Evolutionary conservation across 78 protist genomes (phyloP).

Genomic region (Tieghemostelium lacteum): DNA sequence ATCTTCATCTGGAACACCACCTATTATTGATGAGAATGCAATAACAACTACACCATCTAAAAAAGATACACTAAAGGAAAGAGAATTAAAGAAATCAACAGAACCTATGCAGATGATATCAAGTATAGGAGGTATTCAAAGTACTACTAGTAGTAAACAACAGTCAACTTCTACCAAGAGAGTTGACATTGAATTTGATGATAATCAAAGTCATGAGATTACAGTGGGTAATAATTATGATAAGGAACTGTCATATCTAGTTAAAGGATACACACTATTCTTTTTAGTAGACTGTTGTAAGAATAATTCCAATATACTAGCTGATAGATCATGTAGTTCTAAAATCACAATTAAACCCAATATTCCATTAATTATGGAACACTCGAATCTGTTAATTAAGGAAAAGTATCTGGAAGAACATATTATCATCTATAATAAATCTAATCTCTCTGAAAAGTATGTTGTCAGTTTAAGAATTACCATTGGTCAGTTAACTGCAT

Average conservation of each 20-base stretch:
- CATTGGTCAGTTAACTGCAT: constrained; percentile 61
- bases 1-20: not conserved
- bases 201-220: constrained; percentile 10
- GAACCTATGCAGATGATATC: constrained; percentile 1
- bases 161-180: not conserved
- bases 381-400: constrained; percentile 25
- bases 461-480: constrained; percentile 54
- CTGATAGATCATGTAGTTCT: not conserved
- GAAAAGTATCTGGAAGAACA: constrained; percentile 71
- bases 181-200: not conserved
- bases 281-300: constrained; percentile 15
- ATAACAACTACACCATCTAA: not conserved
- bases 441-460: constrained; percentile 40
- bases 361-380: constrained; percentile 23
- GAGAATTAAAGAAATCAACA: constrained; percentile 16
- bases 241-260: not conserved
- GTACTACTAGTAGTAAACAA: not conserved
- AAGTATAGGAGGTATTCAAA: not conserved
- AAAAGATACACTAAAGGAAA: not conserved
- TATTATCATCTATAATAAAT: constrained; percentile 42
- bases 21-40: not conserved
- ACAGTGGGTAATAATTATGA: constrained; percentile 28
- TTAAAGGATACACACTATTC: constrained; percentile 8
- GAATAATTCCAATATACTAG: not conserved
- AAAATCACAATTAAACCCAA: constrained; percentile 35